Evolutionary conservation across 306 rosid species (phyloP), one percentile per base, ranked within the genome.

Genomic region (Herpetospermum pedunculosum): DNA sequence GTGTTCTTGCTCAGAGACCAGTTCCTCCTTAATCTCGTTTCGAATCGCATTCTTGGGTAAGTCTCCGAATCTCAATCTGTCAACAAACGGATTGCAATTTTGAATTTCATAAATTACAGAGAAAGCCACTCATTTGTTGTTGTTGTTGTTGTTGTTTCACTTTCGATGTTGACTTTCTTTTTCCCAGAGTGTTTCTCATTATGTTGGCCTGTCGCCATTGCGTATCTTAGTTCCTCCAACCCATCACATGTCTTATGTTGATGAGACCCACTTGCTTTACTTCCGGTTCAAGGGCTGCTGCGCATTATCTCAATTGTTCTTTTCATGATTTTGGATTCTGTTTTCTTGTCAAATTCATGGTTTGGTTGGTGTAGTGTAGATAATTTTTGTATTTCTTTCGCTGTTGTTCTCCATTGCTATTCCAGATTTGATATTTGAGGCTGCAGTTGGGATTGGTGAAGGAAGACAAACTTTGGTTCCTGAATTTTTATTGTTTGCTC

Each of bases 171-270:
- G 84, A 67, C 21, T 65, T 59, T 58, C 62, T 78, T 77, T 62
- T 4, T 8, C 1, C 16, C 70, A 30, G 43, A 38, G 72, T 76
- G 78, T 72, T 69, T 67, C 71, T 81, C 1, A 57, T 76, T 37
- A 40, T 40, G 92, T 80, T 91, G 86, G 82, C 47, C 73, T 70
- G 90, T 91, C 95, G 78, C 84, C 83, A 79, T 83, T 73, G 87
- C 75, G 77, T 73, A 54, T 70, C 84, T 79, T 76, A 80, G 81
- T 81, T 74, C 75, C 80, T 92, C 88, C 81, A 83, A 84, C 82
- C 16, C 78, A 80, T 57, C 40, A 46, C 70, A 14, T 75, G 48
- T 46, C 55, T 74, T 72, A 49, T 72, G 62, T 73, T 70, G 62
- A 50, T 70, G 62, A 50, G 5, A 63, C 72, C 76, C 77, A 48